Conservation (phyloP, 2,329 filamentous ascomycete species). For the Raffaelea arxii region DNA sequence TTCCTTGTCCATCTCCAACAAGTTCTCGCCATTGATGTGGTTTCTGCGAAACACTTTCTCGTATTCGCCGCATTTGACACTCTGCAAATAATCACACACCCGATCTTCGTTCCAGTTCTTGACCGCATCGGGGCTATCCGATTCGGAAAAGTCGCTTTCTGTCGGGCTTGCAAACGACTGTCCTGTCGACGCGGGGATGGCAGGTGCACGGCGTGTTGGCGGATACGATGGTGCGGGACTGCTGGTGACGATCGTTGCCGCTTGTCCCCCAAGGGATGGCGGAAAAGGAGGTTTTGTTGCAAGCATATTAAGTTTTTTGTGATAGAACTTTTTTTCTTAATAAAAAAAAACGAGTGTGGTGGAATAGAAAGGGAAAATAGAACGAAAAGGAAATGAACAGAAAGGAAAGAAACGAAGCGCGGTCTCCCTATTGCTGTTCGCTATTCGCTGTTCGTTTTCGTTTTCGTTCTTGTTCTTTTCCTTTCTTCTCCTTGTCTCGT, state of each 20-base stretch:
- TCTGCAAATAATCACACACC: conserved; percentile 83
- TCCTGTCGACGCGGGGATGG: conserved; percentile 33
- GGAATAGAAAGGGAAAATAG: too few relatives aligned
- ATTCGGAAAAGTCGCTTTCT: conserved; percentile 85
- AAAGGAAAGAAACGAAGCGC: too few relatives aligned
- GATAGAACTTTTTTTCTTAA: too few relatives aligned
- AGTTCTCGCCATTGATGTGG: conserved; percentile 94
- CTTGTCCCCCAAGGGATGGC: conserved; percentile 39
- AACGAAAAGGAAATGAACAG: too few relatives aligned
- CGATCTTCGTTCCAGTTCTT: conserved; percentile 86
- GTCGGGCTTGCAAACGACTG: conserved; percentile 71
- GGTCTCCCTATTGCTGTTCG: too few relatives aligned
- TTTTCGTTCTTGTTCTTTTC: too few relatives aligned
- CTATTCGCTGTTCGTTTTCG: too few relatives aligned
- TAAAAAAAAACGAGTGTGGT: too few relatives aligned
- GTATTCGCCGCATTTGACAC: conserved; percentile 89
- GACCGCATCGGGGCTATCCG: conserved; percentile 64
- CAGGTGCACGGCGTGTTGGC: conserved; percentile 41
- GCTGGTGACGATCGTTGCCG: conserved; percentile 31
- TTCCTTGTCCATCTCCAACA: conserved; percentile 94
- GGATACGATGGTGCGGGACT: conserved; percentile 32
- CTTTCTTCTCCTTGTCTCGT: too few relatives aligned
- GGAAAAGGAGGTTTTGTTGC: conserved; percentile 66
- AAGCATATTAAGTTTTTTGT: too few relatives aligned
- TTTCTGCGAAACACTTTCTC: conserved; percentile 77